phyloP scores from a whole-genome alignment of 192 early-diverging fungal species.

The Umbelopsis sp. region DNA sequence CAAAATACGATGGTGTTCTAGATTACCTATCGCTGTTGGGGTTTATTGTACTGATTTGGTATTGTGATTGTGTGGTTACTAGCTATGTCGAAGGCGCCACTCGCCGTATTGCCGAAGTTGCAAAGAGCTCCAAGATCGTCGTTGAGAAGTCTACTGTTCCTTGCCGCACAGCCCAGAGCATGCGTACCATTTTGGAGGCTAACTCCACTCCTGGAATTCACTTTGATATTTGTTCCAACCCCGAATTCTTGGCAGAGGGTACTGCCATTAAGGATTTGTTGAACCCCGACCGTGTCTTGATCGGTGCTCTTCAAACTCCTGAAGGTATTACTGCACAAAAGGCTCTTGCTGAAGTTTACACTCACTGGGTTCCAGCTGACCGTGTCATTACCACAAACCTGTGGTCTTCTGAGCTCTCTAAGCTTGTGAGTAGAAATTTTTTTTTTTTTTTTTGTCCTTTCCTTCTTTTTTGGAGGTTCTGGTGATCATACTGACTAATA shows the following conservation, averaged over 20 bases:
- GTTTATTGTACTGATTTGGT: conserved; percentile 11
- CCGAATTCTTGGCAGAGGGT: conserved; percentile 95
- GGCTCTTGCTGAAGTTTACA: conserved; percentile 77
- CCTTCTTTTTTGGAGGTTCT: background rate
- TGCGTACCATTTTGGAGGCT: conserved; percentile 83
- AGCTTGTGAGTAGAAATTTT: conserved; percentile 79
- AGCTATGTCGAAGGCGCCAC: conserved; percentile 84
- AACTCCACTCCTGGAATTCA: conserved; percentile 66
- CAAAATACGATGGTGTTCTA: background rate
- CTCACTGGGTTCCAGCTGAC: conserved; percentile 82
- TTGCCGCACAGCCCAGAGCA: conserved; percentile 84
- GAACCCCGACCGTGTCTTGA: conserved; percentile 88
- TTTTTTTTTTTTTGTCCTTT: background rate
- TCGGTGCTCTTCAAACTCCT: conserved; percentile 75
- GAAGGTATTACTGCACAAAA: conserved; percentile 77
- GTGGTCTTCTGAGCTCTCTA: conserved; percentile 95
- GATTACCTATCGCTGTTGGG: background rate
- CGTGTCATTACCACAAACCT: conserved; percentile 88
- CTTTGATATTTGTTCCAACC: conserved; percentile 91
- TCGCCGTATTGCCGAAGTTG: conserved; percentile 79
- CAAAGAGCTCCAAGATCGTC: conserved; percentile 82
- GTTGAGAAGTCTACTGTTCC: conserved; percentile 96
- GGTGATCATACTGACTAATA: background rate
- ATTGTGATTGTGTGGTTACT: background rate
- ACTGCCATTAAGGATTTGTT: conserved; percentile 84